Base-by-base conservation (phyloP, 2,329 filamentous ascomycete genomes). In the Chaetomiaceae sp. region DNA sequence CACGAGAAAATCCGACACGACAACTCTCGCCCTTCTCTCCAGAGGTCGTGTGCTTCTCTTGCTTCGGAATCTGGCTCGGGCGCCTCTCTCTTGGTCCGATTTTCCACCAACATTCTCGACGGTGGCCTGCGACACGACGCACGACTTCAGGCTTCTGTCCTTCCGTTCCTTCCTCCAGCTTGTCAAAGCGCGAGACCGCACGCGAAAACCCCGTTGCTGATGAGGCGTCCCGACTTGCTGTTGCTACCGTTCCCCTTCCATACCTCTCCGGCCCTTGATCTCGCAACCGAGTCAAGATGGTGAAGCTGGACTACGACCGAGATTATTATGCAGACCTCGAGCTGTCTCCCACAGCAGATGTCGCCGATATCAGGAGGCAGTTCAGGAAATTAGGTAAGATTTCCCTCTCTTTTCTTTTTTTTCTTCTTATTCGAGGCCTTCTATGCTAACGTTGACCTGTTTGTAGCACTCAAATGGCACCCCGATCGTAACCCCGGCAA, bases 241-340 rank as follows among this genome's bases (percentile, higher is more conserved):
- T 19, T 38, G 16, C 27, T 9, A 13, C 30, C 12, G 8, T 37
- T 19, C 8, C 34, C 16, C 35, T n/a, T 31, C 14, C 37, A 38
- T 9, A n/a, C 39, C 33, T 49, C 31, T 41, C 41, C 48, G n/a
- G 33, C 40, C 16, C 34, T 47, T 47, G 42, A 48, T 23, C 25
- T 39, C 21, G 6, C 25, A 16, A 21, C 23, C 6, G 44, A 55
- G 60, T 64, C 71, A 77, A 60, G 60, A 88, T 88, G 85, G 82
- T 81, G 61, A 85, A 85, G 70, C 73, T 76, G 60, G 85, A 88
- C 65, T 74, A 78, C 57, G 78, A 76, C 60, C 80, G 82, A 62
- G 87, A 95, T 70, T 93, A 93, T 69, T 95, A 96, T 70, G 85
- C 83, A 55, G 89, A 95, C 70, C 76, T 96, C 49, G 87, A 88